Percentiles rank a stretch among this genome's conserved stretches.
Conservation (phyloP, 441 rosid genomes). For the Arabidopsis lyrata region DNA sequence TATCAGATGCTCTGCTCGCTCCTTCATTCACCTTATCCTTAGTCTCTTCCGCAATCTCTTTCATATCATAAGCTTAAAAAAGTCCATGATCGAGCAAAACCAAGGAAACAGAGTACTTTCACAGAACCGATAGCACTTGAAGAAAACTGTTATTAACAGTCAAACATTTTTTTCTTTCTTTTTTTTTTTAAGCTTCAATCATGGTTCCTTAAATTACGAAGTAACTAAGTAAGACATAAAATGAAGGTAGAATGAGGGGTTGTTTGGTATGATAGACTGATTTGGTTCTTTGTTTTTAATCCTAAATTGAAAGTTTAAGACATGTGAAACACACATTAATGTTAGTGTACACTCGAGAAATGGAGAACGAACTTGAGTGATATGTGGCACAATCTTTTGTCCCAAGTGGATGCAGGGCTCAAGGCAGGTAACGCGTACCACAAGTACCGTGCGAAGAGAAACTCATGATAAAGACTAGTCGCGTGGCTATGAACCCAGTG, state of each 20-base stretch:
- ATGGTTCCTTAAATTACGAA: neutral
- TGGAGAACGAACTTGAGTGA: too few species aligned
- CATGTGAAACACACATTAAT: too few species aligned
- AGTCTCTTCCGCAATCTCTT: slow-evolving; percentile 30
- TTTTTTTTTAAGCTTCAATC: neutral
- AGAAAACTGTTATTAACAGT: too few species aligned
- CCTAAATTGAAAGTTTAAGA: too few species aligned
- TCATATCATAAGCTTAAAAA: slow-evolving; percentile 18
- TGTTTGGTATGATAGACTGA: neutral
- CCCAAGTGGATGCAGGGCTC: too few species aligned
- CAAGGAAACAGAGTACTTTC: too few species aligned
- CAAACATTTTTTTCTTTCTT: too few species aligned
- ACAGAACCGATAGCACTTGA: too few species aligned
- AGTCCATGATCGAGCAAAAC: too few species aligned
- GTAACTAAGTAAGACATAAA: neutral
- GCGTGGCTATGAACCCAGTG: slow-evolving; percentile 84
- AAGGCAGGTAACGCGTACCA: too few species aligned
- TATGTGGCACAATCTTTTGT: too few species aligned
- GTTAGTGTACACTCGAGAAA: too few species aligned
- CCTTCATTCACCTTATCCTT: slow-evolving; percentile 51
- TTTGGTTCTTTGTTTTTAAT: neutral
- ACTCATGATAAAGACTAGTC: slow-evolving; percentile 91
- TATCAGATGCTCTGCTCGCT: slow-evolving; percentile 41
- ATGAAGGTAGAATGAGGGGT: neutral
- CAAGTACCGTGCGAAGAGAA: slow-evolving; percentile 19